Evolutionary conservation across 176 grass and related monocot species (phyloP).

Genomic region (Rhynchospora pubera): DNA sequence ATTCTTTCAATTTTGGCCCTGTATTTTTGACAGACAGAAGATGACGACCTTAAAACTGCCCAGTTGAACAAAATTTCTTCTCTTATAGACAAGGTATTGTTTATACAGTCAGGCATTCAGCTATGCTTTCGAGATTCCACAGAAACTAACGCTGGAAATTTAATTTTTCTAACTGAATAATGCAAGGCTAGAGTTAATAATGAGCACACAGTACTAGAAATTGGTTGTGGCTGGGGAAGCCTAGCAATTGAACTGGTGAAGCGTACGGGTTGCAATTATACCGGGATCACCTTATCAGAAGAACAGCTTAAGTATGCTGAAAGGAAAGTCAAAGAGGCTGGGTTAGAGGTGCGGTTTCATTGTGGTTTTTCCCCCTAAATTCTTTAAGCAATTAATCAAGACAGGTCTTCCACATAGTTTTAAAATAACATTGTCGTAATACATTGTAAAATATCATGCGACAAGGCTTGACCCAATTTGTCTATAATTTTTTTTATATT

Average conservation of each 20-base stretch:
- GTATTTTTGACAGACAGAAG: constrained; percentile 39
- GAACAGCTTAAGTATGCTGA: constrained; percentile 53
- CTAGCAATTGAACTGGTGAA: constrained; percentile 64
- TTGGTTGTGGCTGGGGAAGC: constrained; percentile 72
- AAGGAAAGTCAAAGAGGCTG: constrained; percentile 54
- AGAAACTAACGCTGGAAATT: too few species aligned
- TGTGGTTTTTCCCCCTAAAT: too few species aligned
- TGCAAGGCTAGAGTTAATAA: constrained; percentile 55
- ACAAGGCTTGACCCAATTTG: too few species aligned
- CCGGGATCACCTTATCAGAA: constrained; percentile 63
- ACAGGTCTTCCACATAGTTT: too few species aligned
- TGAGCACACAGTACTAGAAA: constrained; percentile 69
- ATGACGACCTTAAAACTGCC: constrained; percentile 59
- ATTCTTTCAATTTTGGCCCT: too few species aligned
- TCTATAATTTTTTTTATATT: background rate
- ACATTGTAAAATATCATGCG: too few species aligned
- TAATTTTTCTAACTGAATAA: background rate
- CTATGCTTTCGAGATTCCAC: too few species aligned
- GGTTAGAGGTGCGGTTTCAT: constrained; percentile 37
- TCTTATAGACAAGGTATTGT: constrained; percentile 61
- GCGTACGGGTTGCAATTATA: constrained; percentile 75
- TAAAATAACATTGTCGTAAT: too few species aligned
- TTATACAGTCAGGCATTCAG: too few species aligned
- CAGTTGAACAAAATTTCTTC: constrained; percentile 53
- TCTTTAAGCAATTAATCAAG: too few species aligned